Conservation (phyloP, 352 stramenopile genomes). For the Phytophthora sansomeana region DNA sequence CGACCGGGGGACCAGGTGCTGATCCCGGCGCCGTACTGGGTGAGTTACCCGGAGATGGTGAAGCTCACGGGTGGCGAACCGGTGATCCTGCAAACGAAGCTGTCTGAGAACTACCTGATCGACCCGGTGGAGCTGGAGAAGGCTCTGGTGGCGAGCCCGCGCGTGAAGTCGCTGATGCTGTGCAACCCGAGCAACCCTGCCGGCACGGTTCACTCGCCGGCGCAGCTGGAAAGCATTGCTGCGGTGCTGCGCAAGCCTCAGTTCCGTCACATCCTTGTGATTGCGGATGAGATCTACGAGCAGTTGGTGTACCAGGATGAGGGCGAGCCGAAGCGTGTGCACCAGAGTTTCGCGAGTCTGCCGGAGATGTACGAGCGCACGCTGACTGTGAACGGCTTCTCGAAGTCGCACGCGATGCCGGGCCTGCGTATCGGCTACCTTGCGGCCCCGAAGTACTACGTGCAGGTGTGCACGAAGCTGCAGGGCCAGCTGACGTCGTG, state of each 20-base stretch:
- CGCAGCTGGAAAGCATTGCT: constrained; percentile 64
- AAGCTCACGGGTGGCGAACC: constrained; percentile 90
- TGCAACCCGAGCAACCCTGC: constrained; percentile 98
- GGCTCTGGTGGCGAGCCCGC: constrained; percentile 72
- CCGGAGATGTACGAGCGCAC: constrained; percentile 92
- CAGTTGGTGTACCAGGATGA: constrained; percentile 93
- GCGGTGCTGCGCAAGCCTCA: constrained; percentile 63
- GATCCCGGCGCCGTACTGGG: constrained; percentile 97
- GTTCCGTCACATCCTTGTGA: constrained; percentile 83
- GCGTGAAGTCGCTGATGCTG: constrained; percentile 93
- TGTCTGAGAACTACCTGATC: constrained; percentile 93
- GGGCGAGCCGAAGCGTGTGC: constrained; percentile 54
- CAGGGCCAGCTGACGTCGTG: no score
- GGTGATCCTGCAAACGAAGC: constrained; percentile 92
- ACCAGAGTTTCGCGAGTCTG: constrained; percentile 78
- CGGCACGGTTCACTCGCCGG: constrained; percentile 77
- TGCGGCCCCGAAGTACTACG: no score
- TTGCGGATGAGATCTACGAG: constrained; percentile 98
- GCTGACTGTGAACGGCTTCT: constrained; percentile 97
- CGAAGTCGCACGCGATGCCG: constrained; percentile 97
- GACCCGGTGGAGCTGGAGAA: constrained; percentile 81
- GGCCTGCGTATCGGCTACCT: no score
- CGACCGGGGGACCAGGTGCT: constrained; percentile 94
- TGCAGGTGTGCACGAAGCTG: no score
- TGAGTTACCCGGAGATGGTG: constrained; percentile 98